phyloP scores from a whole-genome alignment of 2,329 filamentous ascomycete genomes.

The Aspergillus glaucus region DNA sequence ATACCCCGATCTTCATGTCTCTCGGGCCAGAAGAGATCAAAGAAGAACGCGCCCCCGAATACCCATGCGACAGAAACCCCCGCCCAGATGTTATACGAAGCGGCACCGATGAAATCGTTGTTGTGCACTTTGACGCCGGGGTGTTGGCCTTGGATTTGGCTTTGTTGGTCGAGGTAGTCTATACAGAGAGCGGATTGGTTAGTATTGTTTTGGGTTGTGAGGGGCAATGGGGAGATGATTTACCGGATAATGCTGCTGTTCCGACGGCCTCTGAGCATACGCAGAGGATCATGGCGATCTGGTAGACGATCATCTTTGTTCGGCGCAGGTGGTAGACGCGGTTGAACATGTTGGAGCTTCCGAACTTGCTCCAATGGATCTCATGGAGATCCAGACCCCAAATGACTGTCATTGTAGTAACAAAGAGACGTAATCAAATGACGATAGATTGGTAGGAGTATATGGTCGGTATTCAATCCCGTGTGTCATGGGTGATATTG shows the following conservation, averaged over 20 bases:
- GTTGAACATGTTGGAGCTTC: slow-evolving; percentile 53
- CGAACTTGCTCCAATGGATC: slow-evolving; percentile 55
- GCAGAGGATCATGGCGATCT: slow-evolving; percentile 53
- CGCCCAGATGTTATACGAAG: slow-evolving; percentile 54
- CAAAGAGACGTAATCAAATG: background rate
- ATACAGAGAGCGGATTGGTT: background rate
- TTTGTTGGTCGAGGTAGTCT: slow-evolving; percentile 53
- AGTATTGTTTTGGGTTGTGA: background rate
- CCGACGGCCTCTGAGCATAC: slow-evolving; percentile 53
- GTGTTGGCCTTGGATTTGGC: slow-evolving; percentile 37
- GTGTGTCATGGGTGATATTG: too few species aligned
- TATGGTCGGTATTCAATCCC: background rate
- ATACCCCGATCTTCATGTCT: slow-evolving; percentile 45
- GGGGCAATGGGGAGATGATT: background rate
- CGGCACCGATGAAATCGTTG: slow-evolving; percentile 51
- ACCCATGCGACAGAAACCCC: slow-evolving; percentile 53
- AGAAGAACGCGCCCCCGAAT: slow-evolving; percentile 56
- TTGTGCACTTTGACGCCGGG: slow-evolving; percentile 44
- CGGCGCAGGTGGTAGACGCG: slow-evolving; percentile 49
- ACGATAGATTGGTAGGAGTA: background rate
- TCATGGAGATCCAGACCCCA: slow-evolving; percentile 54
- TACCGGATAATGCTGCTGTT: slow-evolving; percentile 51
- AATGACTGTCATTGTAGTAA: slow-evolving; percentile 41
- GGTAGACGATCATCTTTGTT: slow-evolving; percentile 56
- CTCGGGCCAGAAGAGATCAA: slow-evolving; percentile 57